Percentiles rank a stretch among this genome's conserved stretches.
Evolutionary conservation across 257 asterid species (phyloP).

Genomic region (Solanum ossicruentum): DNA sequence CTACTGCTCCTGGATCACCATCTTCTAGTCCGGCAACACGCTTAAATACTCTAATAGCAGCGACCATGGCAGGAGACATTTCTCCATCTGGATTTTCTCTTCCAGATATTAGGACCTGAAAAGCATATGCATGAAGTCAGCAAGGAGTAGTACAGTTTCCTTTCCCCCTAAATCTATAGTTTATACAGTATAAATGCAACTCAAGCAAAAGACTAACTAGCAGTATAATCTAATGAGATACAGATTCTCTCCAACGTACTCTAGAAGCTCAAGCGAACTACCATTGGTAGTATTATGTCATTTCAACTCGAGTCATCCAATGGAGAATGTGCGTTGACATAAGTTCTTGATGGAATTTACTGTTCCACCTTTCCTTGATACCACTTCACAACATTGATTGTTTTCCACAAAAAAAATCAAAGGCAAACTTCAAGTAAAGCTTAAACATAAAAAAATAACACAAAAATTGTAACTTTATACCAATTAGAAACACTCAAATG

Average conservation of each 20-base stretch:
- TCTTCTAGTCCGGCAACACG: constrained; percentile 44
- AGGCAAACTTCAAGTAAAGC: neutral
- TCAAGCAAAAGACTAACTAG: neutral
- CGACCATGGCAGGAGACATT: constrained; percentile 74
- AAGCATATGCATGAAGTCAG: neutral
- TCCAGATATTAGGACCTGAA: constrained; percentile 65
- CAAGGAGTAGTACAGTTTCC: neutral
- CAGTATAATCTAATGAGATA: neutral
- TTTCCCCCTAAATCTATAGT: neutral
- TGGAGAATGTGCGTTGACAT: neutral
- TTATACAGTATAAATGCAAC: neutral
- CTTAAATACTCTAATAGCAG: constrained; percentile 49
- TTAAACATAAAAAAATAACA: neutral
- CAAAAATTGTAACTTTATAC: neutral
- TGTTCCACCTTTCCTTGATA: neutral
- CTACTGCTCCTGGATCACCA: constrained; percentile 21
- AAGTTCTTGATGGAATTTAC: neutral
- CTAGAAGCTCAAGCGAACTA: neutral
- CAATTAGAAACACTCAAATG: neutral
- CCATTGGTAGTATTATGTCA: neutral
- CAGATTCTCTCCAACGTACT: neutral
- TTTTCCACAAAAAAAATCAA: neutral
- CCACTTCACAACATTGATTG: neutral
- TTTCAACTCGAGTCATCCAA: neutral
- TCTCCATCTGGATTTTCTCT: constrained; percentile 67